Percentiles rank a stretch among this genome's conserved stretches.
phyloP scores from a whole-genome alignment of 2,329 filamentous ascomycete species.

The Leptoxyphium fumago region DNA sequence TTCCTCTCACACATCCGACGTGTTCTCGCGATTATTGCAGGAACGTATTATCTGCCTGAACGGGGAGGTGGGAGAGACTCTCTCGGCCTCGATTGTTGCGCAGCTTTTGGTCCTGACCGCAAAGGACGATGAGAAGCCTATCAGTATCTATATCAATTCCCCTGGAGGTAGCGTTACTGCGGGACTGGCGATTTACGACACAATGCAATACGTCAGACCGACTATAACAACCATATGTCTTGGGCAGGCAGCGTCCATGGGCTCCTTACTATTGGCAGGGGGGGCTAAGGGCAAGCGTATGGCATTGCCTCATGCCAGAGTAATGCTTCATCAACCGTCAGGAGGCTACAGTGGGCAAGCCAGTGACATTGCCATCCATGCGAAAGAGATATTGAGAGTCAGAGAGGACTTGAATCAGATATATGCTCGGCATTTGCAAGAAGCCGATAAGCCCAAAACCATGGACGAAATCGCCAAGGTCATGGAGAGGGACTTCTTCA shows the following conservation, averaged over 20 bases:
- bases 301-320: conserved; percentile 78
- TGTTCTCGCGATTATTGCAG: conserved; percentile 33
- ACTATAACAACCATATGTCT: conserved; percentile 92
- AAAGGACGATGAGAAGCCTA: conserved; percentile 85
- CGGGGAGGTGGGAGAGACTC: conserved; percentile 74
- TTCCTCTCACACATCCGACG: conserved; percentile 37
- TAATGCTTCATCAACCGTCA: conserved; percentile 95
- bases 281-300: conserved; percentile 74
- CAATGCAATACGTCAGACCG: conserved; percentile 90
- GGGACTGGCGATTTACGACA: conserved; percentile 83
- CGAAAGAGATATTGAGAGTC: conserved; percentile 85
- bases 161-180: conserved; percentile 88
- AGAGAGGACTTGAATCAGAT: conserved; percentile 79
- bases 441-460: conserved; percentile 54
- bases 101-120: conserved; percentile 97
- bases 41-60: conserved; percentile 93
- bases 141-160: conserved; percentile 96
- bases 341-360: conserved; percentile 57
- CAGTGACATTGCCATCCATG: conserved; percentile 85
- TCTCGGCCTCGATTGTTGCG: conserved; percentile 86
- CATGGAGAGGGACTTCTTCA: conserved; percentile 94
- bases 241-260: conserved; percentile 91
- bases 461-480: conserved; percentile 77
- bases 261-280: conserved; percentile 71
- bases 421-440: conserved; percentile 68